These are phyloP conservation scores for Tolypocladium ophioglossoides DNA, from an alignment of 2,329 filamentous ascomycete genomes.

Conservation along the genomic window DNA sequence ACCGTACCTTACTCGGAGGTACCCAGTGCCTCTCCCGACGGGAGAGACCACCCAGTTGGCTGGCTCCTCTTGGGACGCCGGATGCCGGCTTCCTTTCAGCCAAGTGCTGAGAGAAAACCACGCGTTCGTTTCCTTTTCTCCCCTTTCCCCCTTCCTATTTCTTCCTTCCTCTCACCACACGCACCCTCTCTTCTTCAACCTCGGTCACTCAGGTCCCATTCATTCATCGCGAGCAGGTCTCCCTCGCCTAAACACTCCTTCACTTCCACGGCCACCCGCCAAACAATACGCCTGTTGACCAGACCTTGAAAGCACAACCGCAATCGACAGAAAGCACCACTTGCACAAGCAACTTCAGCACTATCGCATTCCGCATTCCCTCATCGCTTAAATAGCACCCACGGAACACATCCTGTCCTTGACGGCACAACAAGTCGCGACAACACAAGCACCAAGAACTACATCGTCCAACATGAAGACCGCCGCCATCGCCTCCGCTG, in stretches of 20 bases:
- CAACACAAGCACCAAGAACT: conserved; percentile 1
- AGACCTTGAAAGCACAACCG: not conserved
- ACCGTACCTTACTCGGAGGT: too few relatives aligned
- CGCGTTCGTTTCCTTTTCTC: not conserved
- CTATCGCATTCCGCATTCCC: not conserved
- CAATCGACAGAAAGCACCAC: not conserved
- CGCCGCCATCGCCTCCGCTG: conserved; percentile 17
- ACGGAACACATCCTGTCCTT: not conserved
- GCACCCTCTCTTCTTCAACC: not conserved
- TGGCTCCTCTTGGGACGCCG: too few relatives aligned
- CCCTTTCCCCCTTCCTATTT: not conserved
- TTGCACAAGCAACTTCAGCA: not conserved
- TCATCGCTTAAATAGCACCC: not conserved
- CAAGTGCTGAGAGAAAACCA: not conserved
- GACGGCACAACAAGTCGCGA: not conserved
- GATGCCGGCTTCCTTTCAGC: not conserved
- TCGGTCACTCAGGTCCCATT: conserved; percentile 2
- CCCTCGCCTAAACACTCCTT: conserved; percentile 6
- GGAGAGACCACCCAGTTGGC: not conserved
- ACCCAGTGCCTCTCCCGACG: too few relatives aligned
- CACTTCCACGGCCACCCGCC: not conserved
- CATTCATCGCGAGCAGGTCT: conserved; percentile 4
- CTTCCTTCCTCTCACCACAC: not conserved
- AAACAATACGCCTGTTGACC: not conserved
- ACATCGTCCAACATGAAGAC: conserved; percentile 30